Evolutionary conservation across 1,284 basidiomycete species (phyloP).

Genomic region (Ceratobasidium theobromae): DNA sequence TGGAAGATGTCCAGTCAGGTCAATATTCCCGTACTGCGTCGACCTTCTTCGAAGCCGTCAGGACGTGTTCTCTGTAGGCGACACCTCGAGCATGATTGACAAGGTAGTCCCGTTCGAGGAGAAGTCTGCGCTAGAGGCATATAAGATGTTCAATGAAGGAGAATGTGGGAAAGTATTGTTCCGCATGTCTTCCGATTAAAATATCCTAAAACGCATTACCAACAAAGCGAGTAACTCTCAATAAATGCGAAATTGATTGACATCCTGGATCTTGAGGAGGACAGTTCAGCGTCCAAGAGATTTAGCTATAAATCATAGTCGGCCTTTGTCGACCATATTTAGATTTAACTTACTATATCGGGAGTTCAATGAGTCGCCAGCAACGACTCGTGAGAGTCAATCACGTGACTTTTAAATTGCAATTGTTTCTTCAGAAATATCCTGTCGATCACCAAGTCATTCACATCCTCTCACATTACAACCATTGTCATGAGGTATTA

Average conservation of each 20-base stretch:
- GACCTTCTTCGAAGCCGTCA: constrained; percentile 69
- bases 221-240: too few relatives aligned
- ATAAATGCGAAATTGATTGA: too few relatives aligned
- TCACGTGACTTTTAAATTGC: constrained; percentile 4
- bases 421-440: constrained; percentile 28
- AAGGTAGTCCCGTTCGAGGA: constrained; percentile 58
- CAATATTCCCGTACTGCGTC: constrained; percentile 73
- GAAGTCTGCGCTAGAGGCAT: constrained; percentile 50
- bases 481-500: constrained; percentile 68
- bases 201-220: background rate
- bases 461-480: background rate
- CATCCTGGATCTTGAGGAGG: too few relatives aligned
- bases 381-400: background rate
- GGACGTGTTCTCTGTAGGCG: constrained; percentile 65
- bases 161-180: constrained; percentile 72
- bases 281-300: background rate
- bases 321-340: too few relatives aligned
- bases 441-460: constrained; percentile 8
- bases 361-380: too few relatives aligned
- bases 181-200: constrained; percentile 27
- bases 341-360: too few relatives aligned
- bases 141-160: constrained; percentile 67
- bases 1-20: constrained; percentile 82
- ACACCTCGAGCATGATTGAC: constrained; percentile 61
- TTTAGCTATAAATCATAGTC: background rate